These are phyloP conservation scores for Acer saccharum DNA, from an alignment of 345 rosid genomes.

Conservation along the genomic window DNA sequence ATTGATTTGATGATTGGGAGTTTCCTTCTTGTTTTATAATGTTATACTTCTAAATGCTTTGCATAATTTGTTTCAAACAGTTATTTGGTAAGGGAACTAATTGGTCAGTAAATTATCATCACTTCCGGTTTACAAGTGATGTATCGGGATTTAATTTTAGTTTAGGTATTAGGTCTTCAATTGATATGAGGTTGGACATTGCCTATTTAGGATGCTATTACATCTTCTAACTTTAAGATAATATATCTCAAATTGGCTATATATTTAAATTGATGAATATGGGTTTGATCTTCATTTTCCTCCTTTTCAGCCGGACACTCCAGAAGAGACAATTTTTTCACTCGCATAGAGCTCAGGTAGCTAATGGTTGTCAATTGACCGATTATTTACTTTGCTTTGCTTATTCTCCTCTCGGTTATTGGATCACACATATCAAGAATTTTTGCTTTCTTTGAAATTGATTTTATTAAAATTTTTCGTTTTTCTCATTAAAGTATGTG, in stretches of 20 bases:
- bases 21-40: background rate
- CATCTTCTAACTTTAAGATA: background rate
- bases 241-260: background rate
- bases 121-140: background rate
- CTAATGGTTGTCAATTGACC: conserved; percentile 9
- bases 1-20: background rate
- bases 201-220: background rate
- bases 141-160: background rate
- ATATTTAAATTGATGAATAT: conserved; percentile 3
- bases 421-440: background rate
- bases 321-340: conserved; percentile 95
- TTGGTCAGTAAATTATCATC: background rate
- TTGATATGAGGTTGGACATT: background rate
- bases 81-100: conserved; percentile 1
- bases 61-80: background rate
- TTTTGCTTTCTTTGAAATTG: background rate
- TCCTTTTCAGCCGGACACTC: conserved; percentile 65
- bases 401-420: background rate
- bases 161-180: background rate
- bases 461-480: background rate
- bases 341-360: conserved; percentile 99
- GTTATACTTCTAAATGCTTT: background rate
- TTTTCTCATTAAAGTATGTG: background rate
- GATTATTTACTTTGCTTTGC: background rate
- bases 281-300: conserved; percentile 25